Percentiles rank a stretch among this genome's conserved stretches.
Evolutionary conservation across 352 stramenopile species (phyloP).

Genomic region (Nothophytophthora sp.): DNA sequence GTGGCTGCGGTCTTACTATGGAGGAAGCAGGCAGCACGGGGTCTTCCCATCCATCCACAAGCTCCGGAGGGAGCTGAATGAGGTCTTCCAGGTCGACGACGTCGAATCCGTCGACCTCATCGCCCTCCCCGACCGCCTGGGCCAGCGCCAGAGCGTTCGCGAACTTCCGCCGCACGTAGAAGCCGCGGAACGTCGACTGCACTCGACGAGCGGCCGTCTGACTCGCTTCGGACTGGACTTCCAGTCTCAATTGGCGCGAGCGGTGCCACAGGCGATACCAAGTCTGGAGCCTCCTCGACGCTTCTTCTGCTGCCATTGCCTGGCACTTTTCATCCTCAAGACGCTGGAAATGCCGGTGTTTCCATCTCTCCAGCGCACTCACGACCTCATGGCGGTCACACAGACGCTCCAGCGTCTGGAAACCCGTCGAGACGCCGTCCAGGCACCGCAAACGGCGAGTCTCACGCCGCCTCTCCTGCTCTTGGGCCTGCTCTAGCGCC

Average conservation of each 20-base stretch:
- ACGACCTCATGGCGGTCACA: constrained; percentile 4
- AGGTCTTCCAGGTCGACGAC: constrained; percentile 63
- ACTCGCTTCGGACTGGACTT: constrained; percentile 1
- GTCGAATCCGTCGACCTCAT: constrained; percentile 34
- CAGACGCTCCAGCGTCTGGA: constrained; percentile 9
- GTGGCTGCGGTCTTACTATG: neutral
- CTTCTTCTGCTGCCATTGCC: constrained; percentile 1
- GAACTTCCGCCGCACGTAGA: constrained; percentile 67
- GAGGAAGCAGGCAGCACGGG: constrained; percentile 30
- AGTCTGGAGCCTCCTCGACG: constrained; percentile 19
- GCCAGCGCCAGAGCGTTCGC: constrained; percentile 58
- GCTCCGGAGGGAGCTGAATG: constrained; percentile 52
- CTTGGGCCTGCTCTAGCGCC: constrained; percentile 2
- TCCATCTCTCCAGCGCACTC: constrained; percentile 9
- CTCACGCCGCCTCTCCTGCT: constrained; percentile 5
- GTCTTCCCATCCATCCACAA: constrained; percentile 63
- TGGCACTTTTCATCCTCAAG: constrained; percentile 6
- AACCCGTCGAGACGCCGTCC: constrained; percentile 3
- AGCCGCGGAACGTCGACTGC: constrained; percentile 74
- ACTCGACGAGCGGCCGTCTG: constrained; percentile 45
- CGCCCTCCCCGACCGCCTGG: constrained; percentile 20
- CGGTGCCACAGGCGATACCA: constrained; percentile 11
- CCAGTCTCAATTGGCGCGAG: constrained; percentile 7
- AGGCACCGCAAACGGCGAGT: neutral
- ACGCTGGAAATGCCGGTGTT: neutral